Percentiles rank a stretch among this genome's conserved stretches.
phyloP scores from a whole-genome alignment of 1,284 basidiomycete genomes.

The Sanghuangporus weigelae region DNA sequence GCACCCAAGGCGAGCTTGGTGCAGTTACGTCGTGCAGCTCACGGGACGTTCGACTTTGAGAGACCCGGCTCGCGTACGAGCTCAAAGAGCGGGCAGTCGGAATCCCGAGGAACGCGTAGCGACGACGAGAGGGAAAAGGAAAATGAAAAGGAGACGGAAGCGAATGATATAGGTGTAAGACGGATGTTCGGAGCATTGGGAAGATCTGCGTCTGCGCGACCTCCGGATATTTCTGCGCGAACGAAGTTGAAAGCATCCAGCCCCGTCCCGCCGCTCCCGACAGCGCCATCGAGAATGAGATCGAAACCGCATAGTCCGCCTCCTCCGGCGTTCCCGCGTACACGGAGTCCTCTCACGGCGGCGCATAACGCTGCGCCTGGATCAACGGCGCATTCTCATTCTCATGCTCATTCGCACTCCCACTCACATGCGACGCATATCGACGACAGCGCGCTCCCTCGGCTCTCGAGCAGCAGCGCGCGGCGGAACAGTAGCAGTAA shows the following conservation, averaged over 20 bases:
- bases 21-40: conserved; percentile 6
- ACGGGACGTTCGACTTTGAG: conserved; percentile 71
- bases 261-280: conserved; percentile 14
- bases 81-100: conserved; percentile 17
- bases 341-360: conserved; percentile 9
- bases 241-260: conserved; percentile 7
- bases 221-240: not conserved
- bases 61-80: conserved; percentile 35
- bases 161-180: not conserved
- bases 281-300: not conserved
- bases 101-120: conserved; percentile 9
- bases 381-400: not conserved
- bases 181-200: not conserved
- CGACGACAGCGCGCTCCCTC: conserved; percentile 15
- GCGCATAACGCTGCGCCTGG: not conserved
- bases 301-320: conserved; percentile 13
- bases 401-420: conserved; percentile 3
- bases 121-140: conserved; percentile 12
- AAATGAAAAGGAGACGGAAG: not conserved
- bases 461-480: conserved; percentile 13
- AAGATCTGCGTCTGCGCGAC: not conserved
- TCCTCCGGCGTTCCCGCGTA: conserved; percentile 7
- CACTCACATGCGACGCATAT: not conserved
- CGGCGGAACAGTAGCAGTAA: conserved; percentile 5
- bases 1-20: not conserved